phyloP scores from a whole-genome alignment of 345 rosid species.

The Rhodomyrtus tomentosa region DNA sequence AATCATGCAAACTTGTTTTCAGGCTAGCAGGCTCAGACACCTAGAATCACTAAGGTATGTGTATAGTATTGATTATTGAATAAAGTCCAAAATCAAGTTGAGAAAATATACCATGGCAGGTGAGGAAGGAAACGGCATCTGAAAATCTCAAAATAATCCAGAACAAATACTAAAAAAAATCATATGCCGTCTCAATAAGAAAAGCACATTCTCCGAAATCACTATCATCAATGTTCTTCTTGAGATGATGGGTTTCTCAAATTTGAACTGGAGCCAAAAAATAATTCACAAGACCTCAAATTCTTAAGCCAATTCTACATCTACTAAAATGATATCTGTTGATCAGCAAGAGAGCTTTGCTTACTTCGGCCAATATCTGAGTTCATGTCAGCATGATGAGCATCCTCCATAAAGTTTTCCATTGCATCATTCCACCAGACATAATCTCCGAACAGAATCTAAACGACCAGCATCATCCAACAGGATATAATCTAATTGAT shows the following conservation, averaged over 20 bases:
- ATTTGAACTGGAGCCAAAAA: neutral
- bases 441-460: neutral
- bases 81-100: neutral
- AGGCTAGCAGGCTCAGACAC: neutral
- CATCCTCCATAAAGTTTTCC: neutral
- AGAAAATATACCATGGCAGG: neutral
- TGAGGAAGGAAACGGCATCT: neutral
- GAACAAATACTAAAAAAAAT: neutral
- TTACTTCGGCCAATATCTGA: neutral
- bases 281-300: neutral
- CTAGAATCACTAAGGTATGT: neutral
- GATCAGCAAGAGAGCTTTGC: neutral
- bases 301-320: neutral
- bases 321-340: neutral
- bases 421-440: neutral
- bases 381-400: too few species aligned
- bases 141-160: neutral
- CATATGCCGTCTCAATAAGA: neutral
- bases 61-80: neutral
- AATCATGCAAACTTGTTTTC: neutral
- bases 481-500: neutral
- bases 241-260: neutral
- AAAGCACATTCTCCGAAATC: neutral
- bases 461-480: neutral
- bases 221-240: neutral